A percentile compares a stretch with the other conserved stretches of the same genome.
These are phyloP conservation scores for Vicia sativa DNA, from an alignment of 306 rosid species.

Conservation along the genomic window DNA sequence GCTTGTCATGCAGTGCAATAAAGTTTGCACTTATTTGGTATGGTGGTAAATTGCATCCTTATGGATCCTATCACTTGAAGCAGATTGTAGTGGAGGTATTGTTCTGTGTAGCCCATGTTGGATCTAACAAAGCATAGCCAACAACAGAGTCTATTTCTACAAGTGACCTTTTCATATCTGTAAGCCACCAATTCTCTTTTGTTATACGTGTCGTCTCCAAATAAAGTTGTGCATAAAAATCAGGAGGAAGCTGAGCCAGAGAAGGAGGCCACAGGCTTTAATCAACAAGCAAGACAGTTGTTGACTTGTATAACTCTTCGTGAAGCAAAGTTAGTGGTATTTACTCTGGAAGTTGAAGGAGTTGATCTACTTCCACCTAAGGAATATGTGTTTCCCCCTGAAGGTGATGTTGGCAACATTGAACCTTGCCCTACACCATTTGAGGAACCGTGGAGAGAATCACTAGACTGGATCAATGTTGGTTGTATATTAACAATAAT, in stretches of 20 bases:
- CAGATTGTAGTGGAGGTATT: constrained; percentile 93
- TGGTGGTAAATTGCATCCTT: too few relatives aligned
- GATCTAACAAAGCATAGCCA: constrained; percentile 98
- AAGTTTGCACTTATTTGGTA: too few relatives aligned
- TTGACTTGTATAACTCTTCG: constrained; percentile 95
- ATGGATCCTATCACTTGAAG: too few relatives aligned
- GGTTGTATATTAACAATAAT: constrained; percentile 89
- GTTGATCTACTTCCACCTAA: constrained; percentile 83
- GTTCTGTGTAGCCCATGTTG: constrained; percentile 99
- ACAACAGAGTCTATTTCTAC: constrained; percentile 86
- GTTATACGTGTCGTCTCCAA: constrained; percentile 83
- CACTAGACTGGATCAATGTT: constrained; percentile 81
- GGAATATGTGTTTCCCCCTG: constrained; percentile 98
- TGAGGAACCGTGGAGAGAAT: constrained; percentile 74
- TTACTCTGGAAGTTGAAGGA: too few relatives aligned
- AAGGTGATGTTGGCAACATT: constrained; percentile 92
- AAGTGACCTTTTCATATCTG: constrained; percentile 72
- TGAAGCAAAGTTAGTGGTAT: constrained; percentile 80
- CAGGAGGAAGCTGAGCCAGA: constrained; percentile 97
- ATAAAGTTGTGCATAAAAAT: constrained; percentile 86
- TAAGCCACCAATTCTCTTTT: constrained; percentile 98
- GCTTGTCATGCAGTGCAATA: too few relatives aligned
- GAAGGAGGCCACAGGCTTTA: constrained; percentile 95
- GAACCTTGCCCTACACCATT: constrained; percentile 84
- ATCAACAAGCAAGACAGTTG: constrained; percentile 92